Evolutionary conservation across 139 green algal species (phyloP), one percentile per base, ranked within the genome.

Genomic region (Deuterostichococcus epilithicus): DNA sequence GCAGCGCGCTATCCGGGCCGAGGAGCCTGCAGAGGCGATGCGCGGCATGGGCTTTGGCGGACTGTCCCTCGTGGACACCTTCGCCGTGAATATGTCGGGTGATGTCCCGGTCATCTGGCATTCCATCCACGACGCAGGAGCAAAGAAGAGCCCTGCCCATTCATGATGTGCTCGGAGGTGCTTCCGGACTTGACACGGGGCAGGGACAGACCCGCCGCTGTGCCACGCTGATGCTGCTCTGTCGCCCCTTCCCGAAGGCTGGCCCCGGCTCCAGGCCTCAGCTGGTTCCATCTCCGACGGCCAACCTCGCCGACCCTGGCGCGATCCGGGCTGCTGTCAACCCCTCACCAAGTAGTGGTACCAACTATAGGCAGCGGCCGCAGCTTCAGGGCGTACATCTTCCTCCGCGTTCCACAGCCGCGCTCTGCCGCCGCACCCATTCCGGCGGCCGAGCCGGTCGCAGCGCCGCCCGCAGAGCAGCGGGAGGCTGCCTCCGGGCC

Each of bases 41-140:
- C 74, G 39, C 0, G 78, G 79, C 2, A 71, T 91, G 35, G 91
- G 90, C 42, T 98, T 98, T 88, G 91, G 90, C 0, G 73, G 81
- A 1, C 65, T 98, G 68, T 23, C 79, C 44, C 86, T 98, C 1
- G 85, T 95, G 38, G 78, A 77, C 36, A 84, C 80, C 67, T 92
- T 96, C 72, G n/a, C 83, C 0, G 94, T 98, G 74, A 88, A 76
- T 68, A 97, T 97, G 93, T 94, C 90, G 63, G 92, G 91, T 94
- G 72, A 22, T 74, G n/a, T n/a, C n/a, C 15, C 4, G 8, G 26
- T 25, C 34, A 13, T 70, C 32, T 38, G 4, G 38, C 35, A 33
- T 67, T 28, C 15, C 37, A 44, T 26, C 28, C 59, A 34, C 47
- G 25, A 42, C 68, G 23, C 68, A 18, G 0, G 13, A 26, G 37